phyloP scores from a whole-genome alignment of 371 early-diverging fungal genomes.

The Rhizopus arrhizus region DNA sequence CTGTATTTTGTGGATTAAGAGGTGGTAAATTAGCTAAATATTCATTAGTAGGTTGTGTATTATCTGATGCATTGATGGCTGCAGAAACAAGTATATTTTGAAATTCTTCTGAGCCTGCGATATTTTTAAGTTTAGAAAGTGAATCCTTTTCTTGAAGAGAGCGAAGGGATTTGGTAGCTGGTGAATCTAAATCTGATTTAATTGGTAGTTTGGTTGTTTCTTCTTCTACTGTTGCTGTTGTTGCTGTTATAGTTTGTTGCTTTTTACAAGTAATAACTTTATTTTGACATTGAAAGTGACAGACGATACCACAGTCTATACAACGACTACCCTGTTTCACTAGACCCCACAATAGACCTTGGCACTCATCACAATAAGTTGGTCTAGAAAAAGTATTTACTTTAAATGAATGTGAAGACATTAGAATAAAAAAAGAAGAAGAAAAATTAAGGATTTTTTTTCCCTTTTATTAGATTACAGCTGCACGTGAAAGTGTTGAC shows the following conservation, averaged over 20 bases:
- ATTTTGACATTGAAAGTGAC: constrained; percentile 19
- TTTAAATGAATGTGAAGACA: constrained; percentile 25
- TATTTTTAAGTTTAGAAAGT: constrained; percentile 4
- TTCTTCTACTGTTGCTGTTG: not conserved
- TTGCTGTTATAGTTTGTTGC: constrained; percentile 1
- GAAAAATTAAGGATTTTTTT: not conserved
- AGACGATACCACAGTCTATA: constrained; percentile 22
- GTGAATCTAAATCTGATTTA: constrained; percentile 7
- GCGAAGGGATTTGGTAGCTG: constrained; percentile 32
- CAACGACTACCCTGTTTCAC: constrained; percentile 27
- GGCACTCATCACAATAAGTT: constrained; percentile 32
- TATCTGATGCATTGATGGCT: constrained; percentile 39
- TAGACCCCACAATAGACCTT: constrained; percentile 31
- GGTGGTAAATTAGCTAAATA: constrained; percentile 45
- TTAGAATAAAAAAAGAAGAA: constrained; percentile 5
- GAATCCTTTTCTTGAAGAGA: constrained; percentile 17
- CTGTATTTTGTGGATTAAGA: constrained; percentile 44
- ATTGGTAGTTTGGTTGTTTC: too few relatives aligned
- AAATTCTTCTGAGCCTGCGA: constrained; percentile 31
- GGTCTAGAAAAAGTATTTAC: constrained; percentile 18
- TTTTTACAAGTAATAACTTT: constrained; percentile 7
- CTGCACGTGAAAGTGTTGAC: not conserved
- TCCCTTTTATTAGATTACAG: not conserved
- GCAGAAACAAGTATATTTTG: constrained; percentile 44
- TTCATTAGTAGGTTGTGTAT: constrained; percentile 29